Base-by-base conservation (phyloP, 106 monocot genomes). In the Cymbidium sinense region DNA sequence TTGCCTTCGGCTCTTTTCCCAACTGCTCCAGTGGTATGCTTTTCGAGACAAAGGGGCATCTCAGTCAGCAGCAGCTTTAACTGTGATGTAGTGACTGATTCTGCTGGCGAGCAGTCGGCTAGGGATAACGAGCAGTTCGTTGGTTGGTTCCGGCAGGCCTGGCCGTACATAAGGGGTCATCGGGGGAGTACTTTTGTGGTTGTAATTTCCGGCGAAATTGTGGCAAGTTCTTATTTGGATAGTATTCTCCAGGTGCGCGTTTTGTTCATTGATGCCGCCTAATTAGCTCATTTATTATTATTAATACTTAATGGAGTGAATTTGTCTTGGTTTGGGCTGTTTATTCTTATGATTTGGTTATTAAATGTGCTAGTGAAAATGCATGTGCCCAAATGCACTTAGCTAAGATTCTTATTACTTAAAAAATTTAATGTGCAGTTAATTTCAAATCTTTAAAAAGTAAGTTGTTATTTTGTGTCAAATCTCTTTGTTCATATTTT, bases 101-200 rank as follows among this genome's bases (percentile, higher is more conserved):
- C 36, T 52, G 28, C 51, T 43, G 34, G 29, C 13, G 81, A 28
- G 23, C 7, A 4, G 34, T 39, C 62, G 25, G 34, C 27, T 29
- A 75, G 29, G 64, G 90, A 88, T 54, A 67, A 85, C 34, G 84
- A 87, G 83, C 84, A 83, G 41, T 87, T 91, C 55, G 93, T 96
- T 15, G 79, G 64, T 33, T 89, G 87, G 81, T 95, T 91, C 73
- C 75, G 89, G 13, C 86, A 91, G 80, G 86, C 93, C 6, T 96
- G 96, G 96, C 89, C 91, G 17, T 92, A 92, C 77, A 92, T 96
- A 28, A 81, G 83, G 30, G 91, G 88, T 3, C 96, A 93, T 77
- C 76, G 89, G 64, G 93, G 93, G 30, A 96, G 96, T 83, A 91
- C 86, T 20, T 89, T 93, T 77, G 89, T 93, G 6, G 91, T 96